Base-by-base conservation (phyloP, 108 stramenopile genomes). In the Cyclostephanos tholiformis region DNA sequence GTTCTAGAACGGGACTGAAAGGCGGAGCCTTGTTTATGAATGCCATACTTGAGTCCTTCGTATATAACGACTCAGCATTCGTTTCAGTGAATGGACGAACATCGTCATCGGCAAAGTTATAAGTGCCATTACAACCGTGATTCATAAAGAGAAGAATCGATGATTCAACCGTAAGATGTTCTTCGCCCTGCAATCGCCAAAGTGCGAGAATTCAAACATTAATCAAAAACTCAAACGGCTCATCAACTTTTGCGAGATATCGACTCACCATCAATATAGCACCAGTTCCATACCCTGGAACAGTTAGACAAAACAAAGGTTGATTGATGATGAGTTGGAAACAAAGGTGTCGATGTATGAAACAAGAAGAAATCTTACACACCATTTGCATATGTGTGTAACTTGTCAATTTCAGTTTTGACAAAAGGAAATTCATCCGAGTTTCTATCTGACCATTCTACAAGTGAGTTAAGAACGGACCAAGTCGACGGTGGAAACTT, bases 101-200 rank as follows among this genome's bases (percentile, higher is more conserved):
- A 35, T 62, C 48, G 23, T 72, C 63, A 25, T 49, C 32, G 6
- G 71, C 77, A 23, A 62, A 78, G 56, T 78, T 78, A 44, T 65
- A 71, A 26, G 77, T 71, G 0, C 64, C 48, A 29, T 78, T 72
- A 41, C 77, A 78, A 39, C 77, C 77, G 43, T 78, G 77, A 46
- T 78, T 78, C 32, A 32, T 59, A 49, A 78, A 78, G 2, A 65
- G 53, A 35, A 67, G 53, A 17, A 66, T 32, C 27, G 64, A 71
- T 35, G 77, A 78, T 19, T 78, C 77, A 49, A 78, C 59, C 10
- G 55, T 55, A 25, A 53, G 17, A 25, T 67, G 65, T 17, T 56
- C 49, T 56, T 59, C 66, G 30, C 77, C 77, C 76, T 69, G 63
- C 6, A 48, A 22, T 16, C 19, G 27, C 4, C 16, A 29, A 58